phyloP scores from a whole-genome alignment of 768 basidiomycete genomes.

The Tulasnella sp. region DNA sequence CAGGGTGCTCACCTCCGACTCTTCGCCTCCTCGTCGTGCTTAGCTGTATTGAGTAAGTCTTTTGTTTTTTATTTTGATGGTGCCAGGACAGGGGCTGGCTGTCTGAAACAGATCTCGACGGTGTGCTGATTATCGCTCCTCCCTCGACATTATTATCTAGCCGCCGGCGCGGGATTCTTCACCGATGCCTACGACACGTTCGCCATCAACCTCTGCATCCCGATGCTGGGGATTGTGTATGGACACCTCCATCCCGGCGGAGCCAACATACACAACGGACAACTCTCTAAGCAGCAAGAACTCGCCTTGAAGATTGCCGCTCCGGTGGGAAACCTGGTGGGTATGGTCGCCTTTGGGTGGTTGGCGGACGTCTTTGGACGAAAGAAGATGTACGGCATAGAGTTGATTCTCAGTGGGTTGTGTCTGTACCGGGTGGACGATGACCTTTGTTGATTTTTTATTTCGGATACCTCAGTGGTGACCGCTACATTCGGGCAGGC shows the following conservation, averaged over 20 bases:
- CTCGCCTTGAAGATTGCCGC: constrained; percentile 29
- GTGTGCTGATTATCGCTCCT: too few relatives aligned
- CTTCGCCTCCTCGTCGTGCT: too few relatives aligned
- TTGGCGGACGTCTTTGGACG: constrained; percentile 28
- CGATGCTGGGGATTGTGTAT: constrained; percentile 20
- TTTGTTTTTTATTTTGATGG: too few relatives aligned
- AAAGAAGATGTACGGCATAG: constrained; percentile 35
- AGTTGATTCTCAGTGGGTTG: constrained; percentile 21
- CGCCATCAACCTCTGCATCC: constrained; percentile 19
- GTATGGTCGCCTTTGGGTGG: constrained; percentile 28
- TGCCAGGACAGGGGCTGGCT: too few relatives aligned
- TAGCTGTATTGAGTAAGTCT: constrained; percentile 1
- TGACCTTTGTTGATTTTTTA: background rate
- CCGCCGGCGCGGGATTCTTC: constrained; percentile 18
- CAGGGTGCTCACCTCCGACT: too few relatives aligned
- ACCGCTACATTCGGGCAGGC: constrained; percentile 28
- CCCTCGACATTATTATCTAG: too few relatives aligned
- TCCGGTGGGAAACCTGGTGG: constrained; percentile 28
- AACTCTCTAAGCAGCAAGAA: constrained; percentile 19
- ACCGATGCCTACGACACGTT: constrained; percentile 28
- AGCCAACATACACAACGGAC: background rate
- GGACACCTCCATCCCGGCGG: too few relatives aligned
- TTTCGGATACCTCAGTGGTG: constrained; percentile 25
- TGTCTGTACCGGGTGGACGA: background rate
- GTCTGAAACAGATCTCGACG: too few relatives aligned